Percentiles rank a stretch among this genome's conserved stretches.
phyloP scores from a whole-genome alignment of 495 filamentous ascomycete species.

The Penicillium cataractarum region DNA sequence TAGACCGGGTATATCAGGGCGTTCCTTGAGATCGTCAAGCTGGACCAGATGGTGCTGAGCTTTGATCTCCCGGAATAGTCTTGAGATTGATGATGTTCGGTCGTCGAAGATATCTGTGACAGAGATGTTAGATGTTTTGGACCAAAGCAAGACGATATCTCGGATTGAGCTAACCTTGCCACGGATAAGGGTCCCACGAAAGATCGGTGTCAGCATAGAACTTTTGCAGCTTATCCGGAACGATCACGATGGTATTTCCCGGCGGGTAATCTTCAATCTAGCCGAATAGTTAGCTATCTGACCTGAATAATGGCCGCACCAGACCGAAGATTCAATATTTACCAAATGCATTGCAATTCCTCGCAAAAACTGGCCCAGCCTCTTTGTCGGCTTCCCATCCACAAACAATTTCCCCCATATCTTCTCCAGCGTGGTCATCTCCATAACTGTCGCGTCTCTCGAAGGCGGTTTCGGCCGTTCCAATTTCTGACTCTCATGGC shows the following conservation, averaged over 20 bases:
- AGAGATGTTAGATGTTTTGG: background rate
- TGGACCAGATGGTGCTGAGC: slow-evolving; percentile 86
- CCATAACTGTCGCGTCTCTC: slow-evolving; percentile 50
- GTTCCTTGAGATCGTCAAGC: slow-evolving; percentile 48
- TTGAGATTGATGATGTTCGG: slow-evolving; percentile 61
- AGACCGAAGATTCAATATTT: slow-evolving; percentile 28
- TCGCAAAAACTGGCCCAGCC: slow-evolving; percentile 71
- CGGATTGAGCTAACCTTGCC: slow-evolving; percentile 52
- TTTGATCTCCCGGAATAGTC: slow-evolving; percentile 73
- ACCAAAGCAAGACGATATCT: background rate
- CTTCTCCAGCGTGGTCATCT: slow-evolving; percentile 64
- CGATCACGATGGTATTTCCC: slow-evolving; percentile 74
- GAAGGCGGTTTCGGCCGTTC: slow-evolving; percentile 50
- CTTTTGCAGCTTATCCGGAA: slow-evolving; percentile 75
- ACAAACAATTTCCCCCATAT: slow-evolving; percentile 83
- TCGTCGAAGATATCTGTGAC: slow-evolving; percentile 55
- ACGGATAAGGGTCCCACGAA: slow-evolving; percentile 66
- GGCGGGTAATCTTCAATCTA: slow-evolving; percentile 78
- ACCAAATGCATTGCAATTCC: slow-evolving; percentile 82
- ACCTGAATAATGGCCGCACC: background rate
- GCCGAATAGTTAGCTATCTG: background rate
- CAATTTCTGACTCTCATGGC: slow-evolving; percentile 39
- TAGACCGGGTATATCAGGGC: slow-evolving; percentile 73
- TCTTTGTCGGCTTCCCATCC: slow-evolving; percentile 64
- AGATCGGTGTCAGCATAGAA: slow-evolving; percentile 73